Percentiles rank a stretch among this genome's conserved stretches.
Evolutionary conservation across 495 filamentous ascomycete species (phyloP).

Genomic region (Sordaria brevicollis): DNA sequence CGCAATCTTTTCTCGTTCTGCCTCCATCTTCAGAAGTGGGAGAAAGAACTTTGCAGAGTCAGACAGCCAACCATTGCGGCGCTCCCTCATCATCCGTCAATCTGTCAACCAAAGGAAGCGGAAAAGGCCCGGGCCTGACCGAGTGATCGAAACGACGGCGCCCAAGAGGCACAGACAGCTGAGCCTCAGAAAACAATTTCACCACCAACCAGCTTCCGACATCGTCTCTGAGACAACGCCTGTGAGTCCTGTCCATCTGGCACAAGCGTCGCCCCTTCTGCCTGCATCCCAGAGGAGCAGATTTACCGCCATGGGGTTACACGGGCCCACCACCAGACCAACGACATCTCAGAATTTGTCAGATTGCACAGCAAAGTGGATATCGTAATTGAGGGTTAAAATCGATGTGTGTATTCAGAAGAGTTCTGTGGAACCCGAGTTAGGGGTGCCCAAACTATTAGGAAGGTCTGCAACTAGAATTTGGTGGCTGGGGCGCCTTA

Average conservation of each 20-base stretch:
- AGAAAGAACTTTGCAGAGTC: neutral
- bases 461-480: too few relatives aligned
- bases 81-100: neutral
- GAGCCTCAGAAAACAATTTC: neutral
- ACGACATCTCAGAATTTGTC: neutral
- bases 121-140: neutral
- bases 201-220: neutral
- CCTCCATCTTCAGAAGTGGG: neutral
- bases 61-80: neutral
- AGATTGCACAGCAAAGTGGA: too few relatives aligned
- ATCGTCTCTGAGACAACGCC: neutral
- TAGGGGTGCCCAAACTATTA: too few relatives aligned
- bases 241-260: neutral
- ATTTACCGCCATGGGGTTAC: neutral
- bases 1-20: too few relatives aligned
- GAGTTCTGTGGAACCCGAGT: too few relatives aligned
- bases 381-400: too few relatives aligned
- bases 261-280: neutral
- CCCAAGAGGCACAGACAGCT: neutral
- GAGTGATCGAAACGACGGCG: neutral
- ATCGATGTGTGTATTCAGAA: too few relatives aligned
- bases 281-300: neutral
- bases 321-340: neutral
- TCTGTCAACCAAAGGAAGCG: neutral
- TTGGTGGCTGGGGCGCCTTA: too few relatives aligned